A percentile compares a stretch with the other conserved stretches of the same genome.
These are phyloP conservation scores for Atalantia buxifolia DNA, from an alignment of 345 rosid genomes.

Conservation along the genomic window DNA sequence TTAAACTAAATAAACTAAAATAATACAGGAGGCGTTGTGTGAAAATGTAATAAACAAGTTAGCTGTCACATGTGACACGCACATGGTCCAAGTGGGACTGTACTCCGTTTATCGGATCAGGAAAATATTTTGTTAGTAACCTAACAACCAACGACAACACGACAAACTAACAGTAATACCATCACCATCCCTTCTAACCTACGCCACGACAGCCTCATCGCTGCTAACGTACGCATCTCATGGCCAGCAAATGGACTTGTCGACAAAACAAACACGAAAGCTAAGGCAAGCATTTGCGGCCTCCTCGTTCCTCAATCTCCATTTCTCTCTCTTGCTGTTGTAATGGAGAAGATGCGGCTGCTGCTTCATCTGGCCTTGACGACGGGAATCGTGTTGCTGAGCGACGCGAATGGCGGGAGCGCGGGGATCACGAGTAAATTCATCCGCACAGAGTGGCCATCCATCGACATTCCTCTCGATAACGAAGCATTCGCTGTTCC, in stretches of 20 bases:
- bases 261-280: not conserved
- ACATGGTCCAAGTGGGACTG: no score
- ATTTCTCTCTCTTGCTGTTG: not conserved
- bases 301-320: not conserved
- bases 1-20: no score
- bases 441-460: conserved; percentile 78
- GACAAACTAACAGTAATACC: no score
- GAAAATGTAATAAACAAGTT: no score
- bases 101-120: no score
- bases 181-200: not conserved
- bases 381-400: conserved; percentile 32
- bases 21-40: no score
- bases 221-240: not conserved
- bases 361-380: conserved; percentile 15
- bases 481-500: conserved; percentile 70
- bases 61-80: no score
- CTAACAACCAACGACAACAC: no score
- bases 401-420: conserved; percentile 31
- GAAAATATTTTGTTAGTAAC: no score
- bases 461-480: conserved; percentile 76
- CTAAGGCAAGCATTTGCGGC: not conserved
- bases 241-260: not conserved
- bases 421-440: conserved; percentile 71
- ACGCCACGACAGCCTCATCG: not conserved
- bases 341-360: not conserved